A percentile compares a stretch with the other conserved stretches of the same genome.
Evolutionary conservation across 352 stramenopile genomes (phyloP).

Genomic region (Paralagenidium karlingii): DNA sequence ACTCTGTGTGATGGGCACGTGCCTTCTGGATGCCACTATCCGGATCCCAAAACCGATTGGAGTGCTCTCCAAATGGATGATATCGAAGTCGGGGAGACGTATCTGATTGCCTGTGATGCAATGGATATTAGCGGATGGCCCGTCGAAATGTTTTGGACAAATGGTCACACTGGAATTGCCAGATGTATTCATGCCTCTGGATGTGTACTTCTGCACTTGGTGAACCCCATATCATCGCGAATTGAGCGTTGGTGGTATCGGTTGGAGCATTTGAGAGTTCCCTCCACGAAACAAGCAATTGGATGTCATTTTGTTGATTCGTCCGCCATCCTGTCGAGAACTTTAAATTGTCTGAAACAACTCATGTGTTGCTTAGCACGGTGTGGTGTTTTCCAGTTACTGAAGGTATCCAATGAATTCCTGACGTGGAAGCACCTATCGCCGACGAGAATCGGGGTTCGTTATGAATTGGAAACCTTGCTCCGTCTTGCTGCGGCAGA

Average conservation of each 20-base stretch:
- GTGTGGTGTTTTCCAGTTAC: too few species aligned
- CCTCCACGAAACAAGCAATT: too few species aligned
- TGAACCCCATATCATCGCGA: slow-evolving; percentile 26
- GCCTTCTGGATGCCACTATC: slow-evolving; percentile 62
- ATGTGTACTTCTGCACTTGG: slow-evolving; percentile 49
- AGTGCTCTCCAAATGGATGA: slow-evolving; percentile 63
- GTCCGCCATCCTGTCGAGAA: too few species aligned
- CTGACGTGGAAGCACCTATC: too few species aligned
- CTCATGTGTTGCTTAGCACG: too few species aligned
- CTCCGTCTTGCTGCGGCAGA: too few species aligned
- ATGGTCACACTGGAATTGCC: slow-evolving; percentile 37
- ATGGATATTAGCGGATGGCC: slow-evolving; percentile 24
- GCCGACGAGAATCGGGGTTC: too few species aligned
- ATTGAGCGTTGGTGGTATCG: slow-evolving; percentile 65
- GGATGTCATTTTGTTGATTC: too few species aligned
- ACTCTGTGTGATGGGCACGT: slow-evolving; percentile 71
- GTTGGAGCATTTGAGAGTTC: too few species aligned
- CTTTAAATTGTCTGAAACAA: too few species aligned
- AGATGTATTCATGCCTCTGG: slow-evolving; percentile 30
- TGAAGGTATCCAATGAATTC: too few species aligned
- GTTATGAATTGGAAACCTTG: too few species aligned
- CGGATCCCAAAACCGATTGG: slow-evolving; percentile 70
- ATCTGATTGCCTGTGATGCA: slow-evolving; percentile 25
- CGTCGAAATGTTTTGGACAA: slow-evolving; percentile 46
- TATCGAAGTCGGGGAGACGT: slow-evolving; percentile 43